A percentile compares a stretch with the other conserved stretches of the same genome.
phyloP scores from a whole-genome alignment of 352 stramenopile genomes.

The Phytophthora syringae region DNA sequence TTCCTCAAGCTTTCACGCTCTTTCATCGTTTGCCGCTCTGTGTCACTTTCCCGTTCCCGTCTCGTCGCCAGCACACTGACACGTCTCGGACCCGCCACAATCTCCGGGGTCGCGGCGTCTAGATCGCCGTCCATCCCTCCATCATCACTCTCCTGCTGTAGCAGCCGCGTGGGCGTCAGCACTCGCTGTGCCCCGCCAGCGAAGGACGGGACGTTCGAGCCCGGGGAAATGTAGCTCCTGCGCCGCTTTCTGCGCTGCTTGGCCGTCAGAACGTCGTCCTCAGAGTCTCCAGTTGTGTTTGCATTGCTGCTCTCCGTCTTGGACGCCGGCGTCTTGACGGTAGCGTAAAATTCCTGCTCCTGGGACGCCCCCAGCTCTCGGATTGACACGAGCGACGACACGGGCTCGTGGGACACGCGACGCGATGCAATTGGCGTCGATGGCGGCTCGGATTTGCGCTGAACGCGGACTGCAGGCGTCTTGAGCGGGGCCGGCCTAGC shows the following conservation, averaged over 20 bases:
- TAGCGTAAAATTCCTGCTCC: not conserved
- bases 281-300: conserved; percentile 1
- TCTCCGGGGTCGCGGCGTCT: conserved; percentile 25
- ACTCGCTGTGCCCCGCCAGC: conserved; percentile 65
- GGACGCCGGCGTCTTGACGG: conserved; percentile 15
- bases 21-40: conserved; percentile 1
- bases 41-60: conserved; percentile 9
- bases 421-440: not conserved
- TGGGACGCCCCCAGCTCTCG: conserved; percentile 21
- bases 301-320: conserved; percentile 1
- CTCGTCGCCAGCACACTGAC: conserved; percentile 27
- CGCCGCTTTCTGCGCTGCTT: conserved; percentile 45
- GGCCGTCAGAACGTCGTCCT: not conserved
- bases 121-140: conserved; percentile 35
- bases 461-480: not conserved
- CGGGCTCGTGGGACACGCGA: conserved; percentile 6
- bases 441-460: not conserved
- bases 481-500: conserved; percentile 12
- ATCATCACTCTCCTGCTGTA: conserved; percentile 35
- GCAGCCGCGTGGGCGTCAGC: conserved; percentile 49
- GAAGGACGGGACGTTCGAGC: conserved; percentile 47
- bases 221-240: conserved; percentile 61
- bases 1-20: conserved; percentile 20
- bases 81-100: conserved; percentile 25
- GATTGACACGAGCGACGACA: conserved; percentile 12